These are phyloP conservation scores for Coemansia sp. DNA, from an alignment of 192 early-diverging fungal genomes.

Conservation along the genomic window DNA sequence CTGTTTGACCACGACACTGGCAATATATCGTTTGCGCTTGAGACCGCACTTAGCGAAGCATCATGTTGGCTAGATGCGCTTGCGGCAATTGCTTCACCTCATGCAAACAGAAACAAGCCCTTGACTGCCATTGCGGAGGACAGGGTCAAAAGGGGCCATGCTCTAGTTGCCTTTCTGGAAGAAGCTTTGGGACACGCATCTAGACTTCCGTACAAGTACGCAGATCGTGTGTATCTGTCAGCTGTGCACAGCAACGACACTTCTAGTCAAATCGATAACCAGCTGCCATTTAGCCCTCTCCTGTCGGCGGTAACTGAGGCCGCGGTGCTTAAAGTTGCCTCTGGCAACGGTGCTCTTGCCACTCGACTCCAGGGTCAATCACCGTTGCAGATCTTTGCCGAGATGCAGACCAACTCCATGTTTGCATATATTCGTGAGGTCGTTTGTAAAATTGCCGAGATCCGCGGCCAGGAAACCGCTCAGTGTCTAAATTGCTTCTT, in stretches of 20 bases:
- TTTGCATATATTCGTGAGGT: constrained; percentile 32
- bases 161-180: constrained; percentile 37
- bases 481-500: constrained; percentile 12
- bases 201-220: constrained; percentile 46
- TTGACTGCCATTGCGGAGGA: constrained; percentile 8
- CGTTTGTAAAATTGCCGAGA: constrained; percentile 29
- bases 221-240: constrained; percentile 31
- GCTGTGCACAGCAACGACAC: background rate
- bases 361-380: constrained; percentile 9
- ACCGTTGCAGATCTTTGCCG: constrained; percentile 5
- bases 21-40: background rate
- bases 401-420: constrained; percentile 16
- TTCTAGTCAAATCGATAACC: background rate
- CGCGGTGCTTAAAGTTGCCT: constrained; percentile 28
- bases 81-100: constrained; percentile 33
- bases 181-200: constrained; percentile 27
- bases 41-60: constrained; percentile 18
- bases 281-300: constrained; percentile 42
- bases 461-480: constrained; percentile 7
- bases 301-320: constrained; percentile 39
- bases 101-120: constrained; percentile 21
- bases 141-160: constrained; percentile 13
- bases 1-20: constrained; percentile 45
- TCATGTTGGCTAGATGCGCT: constrained; percentile 49
- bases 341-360: constrained; percentile 28